A percentile compares a stretch with the other conserved stretches of the same genome.
Conservation (phyloP, 139 green algal species). For the Pycnococcus provasolii region DNA sequence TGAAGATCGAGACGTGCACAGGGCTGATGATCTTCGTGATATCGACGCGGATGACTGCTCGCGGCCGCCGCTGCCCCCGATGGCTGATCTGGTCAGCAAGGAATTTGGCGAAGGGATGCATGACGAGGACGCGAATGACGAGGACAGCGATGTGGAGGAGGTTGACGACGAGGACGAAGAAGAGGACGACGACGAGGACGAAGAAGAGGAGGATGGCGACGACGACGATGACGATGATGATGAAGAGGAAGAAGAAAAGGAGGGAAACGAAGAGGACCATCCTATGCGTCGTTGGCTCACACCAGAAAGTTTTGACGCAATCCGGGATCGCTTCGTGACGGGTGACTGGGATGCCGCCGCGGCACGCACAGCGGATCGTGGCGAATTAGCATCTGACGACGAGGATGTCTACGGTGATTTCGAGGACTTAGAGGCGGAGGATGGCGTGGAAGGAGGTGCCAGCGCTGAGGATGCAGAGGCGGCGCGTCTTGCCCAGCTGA, state of each 20-base stretch:
- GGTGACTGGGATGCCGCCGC: slow-evolving; percentile 74
- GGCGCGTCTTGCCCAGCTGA: not conserved
- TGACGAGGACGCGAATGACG: slow-evolving; percentile 2
- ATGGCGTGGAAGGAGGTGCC: slow-evolving; percentile 3
- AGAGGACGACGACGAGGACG: slow-evolving; percentile 4
- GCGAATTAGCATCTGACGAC: slow-evolving; percentile 30
- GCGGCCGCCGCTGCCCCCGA: too few relatives aligned
- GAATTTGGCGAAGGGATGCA: not conserved
- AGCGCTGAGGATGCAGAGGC: slow-evolving; percentile 27
- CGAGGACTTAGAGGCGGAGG: slow-evolving; percentile 85
- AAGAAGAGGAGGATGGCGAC: slow-evolving; percentile 15
- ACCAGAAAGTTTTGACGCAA: slow-evolving; percentile 18
- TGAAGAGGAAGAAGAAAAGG: not conserved
- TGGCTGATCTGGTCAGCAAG: not conserved
- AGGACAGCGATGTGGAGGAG: slow-evolving; percentile 1
- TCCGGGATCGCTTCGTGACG: slow-evolving; percentile 57
- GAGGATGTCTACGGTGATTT: slow-evolving; percentile 74
- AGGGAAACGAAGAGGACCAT: slow-evolving; percentile 4
- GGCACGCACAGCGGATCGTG: slow-evolving; percentile 33
- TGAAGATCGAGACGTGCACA: too few relatives aligned
- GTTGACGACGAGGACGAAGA: slow-evolving; percentile 14
- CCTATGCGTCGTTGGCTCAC: not conserved
- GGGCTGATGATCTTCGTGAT: too few relatives aligned
- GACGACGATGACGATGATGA: slow-evolving; percentile 1
- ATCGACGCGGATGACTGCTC: too few relatives aligned